Evolutionary conservation across 1,284 basidiomycete genomes (phyloP).

Genomic region (Rhodotorula sp.): DNA sequence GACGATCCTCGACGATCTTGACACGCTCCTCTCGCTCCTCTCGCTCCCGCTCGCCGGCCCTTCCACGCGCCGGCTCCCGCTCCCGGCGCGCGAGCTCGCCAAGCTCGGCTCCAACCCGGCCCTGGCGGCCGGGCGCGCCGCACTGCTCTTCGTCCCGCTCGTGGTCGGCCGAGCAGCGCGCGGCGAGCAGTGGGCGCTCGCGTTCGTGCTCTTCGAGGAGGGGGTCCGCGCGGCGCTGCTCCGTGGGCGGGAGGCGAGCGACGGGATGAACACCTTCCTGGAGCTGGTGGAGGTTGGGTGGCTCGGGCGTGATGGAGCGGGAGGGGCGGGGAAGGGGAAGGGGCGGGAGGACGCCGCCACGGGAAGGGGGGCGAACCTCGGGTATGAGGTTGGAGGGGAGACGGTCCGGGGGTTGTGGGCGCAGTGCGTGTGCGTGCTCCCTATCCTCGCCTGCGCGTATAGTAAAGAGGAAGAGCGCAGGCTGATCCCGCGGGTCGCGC

Average conservation of each 20-base stretch:
- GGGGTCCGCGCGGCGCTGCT: conserved; percentile 34
- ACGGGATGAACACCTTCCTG: conserved; percentile 50
- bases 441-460: conserved; percentile 1
- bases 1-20: conserved; percentile 40
- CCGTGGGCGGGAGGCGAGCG: conserved; percentile 16
- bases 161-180: not conserved
- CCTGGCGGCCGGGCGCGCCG: not conserved
- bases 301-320: conserved; percentile 60
- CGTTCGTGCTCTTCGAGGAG: conserved; percentile 26
- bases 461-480: too few species aligned
- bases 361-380: conserved; percentile 45
- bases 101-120: conserved; percentile 23
- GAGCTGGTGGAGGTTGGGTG: conserved; percentile 74
- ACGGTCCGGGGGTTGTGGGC: conserved; percentile 71
- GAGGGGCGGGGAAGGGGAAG: not conserved
- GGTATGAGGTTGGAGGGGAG: conserved; percentile 53
- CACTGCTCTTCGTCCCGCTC: conserved; percentile 29
- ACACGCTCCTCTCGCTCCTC: conserved; percentile 21
- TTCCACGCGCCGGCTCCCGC: conserved; percentile 15
- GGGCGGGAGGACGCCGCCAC: conserved; percentile 49
- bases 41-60: conserved; percentile 18
- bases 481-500: too few species aligned
- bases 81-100: conserved; percentile 24
- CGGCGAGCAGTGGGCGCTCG: conserved; percentile 18
- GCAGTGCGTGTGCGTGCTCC: conserved; percentile 67